Conservation (phyloP, 2,329 filamentous ascomycete genomes). For the Colletotrichum lindemuthianum region DNA sequence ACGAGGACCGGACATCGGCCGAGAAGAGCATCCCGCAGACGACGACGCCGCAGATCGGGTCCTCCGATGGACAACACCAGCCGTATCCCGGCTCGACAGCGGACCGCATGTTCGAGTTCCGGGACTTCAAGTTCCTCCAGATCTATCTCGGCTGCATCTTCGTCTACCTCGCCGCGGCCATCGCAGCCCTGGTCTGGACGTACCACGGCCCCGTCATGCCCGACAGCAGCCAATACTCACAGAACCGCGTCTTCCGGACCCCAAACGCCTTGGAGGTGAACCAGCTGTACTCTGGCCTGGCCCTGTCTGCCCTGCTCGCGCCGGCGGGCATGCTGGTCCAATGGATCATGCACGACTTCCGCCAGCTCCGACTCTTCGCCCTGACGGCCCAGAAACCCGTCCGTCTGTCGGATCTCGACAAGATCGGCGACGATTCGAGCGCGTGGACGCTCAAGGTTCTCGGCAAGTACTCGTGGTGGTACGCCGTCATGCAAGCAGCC, state of each 20-base stretch:
- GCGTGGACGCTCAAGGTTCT: conserved; percentile 8
- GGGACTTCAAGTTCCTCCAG: conserved; percentile 15
- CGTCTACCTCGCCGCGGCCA: conserved; percentile 5
- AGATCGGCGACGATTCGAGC: conserved; percentile 23
- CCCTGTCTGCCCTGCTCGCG: conserved; percentile 17
- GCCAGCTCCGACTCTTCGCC: conserved; percentile 20
- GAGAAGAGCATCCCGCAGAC: conserved; percentile 1
- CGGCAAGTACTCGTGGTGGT: conserved; percentile 23
- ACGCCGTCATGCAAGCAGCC: conserved; percentile 16
- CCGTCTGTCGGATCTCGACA: conserved; percentile 10
- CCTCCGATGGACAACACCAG: background rate
- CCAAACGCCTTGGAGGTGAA: conserved; percentile 16
- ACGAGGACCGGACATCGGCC: conserved; percentile 17
- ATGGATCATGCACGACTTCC: conserved; percentile 28
- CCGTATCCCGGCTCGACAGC: conserved; percentile 10
- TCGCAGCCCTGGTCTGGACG: conserved; percentile 14
- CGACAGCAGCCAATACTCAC: background rate
- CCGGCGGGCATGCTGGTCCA: conserved; percentile 28
- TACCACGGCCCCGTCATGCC: conserved; percentile 16
- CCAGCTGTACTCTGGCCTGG: conserved; percentile 25
- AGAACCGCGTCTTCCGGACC: conserved; percentile 22
- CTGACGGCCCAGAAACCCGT: conserved; percentile 21
- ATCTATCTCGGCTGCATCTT: conserved; percentile 19
- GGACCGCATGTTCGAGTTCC: conserved; percentile 23
- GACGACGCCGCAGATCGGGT: background rate